Evolutionary conservation across 1,284 basidiomycete genomes (phyloP), one percentile per base, ranked within the genome.

Genomic region (Malassezia pachydermatis): DNA sequence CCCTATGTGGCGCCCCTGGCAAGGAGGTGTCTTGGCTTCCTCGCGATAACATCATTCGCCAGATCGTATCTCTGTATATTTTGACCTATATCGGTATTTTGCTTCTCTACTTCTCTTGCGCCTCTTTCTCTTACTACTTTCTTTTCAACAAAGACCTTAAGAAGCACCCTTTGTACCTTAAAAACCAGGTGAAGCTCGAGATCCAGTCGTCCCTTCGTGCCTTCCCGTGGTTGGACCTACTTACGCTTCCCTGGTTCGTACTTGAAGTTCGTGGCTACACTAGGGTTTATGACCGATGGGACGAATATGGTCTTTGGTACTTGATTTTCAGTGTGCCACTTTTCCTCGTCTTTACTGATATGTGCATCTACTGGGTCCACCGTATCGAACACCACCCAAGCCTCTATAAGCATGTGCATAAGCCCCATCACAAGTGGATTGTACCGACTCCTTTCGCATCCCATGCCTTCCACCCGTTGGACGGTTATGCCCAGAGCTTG

Each of bases 391-490:
- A 98, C 72, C 78, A 86, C 58, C 92, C 90, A 0, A 54, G 78
- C 20, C 69, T 94, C 51, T 98, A 98, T 78, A 96, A 92, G 74
- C 76, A 79, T 61, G 65, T 95, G 42, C 90, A 94, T 75, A 95
- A 94, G 63, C 88, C 90, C 0, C 92, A 98, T 74, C 92, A 98
- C 79, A 94, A 88, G 75, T 98, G 94, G 94, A 78, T 96, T 61
- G 88, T 98, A 49, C 90, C 92, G 5, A 95, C 92, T 0, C 92
- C 92, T 0, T 98, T 86, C 65, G 87, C 94, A 20, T 90, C 89
- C 28, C 84, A 95, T 70, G 92, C 92, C 0, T 98, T 98, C 82
- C 89, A 98, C 75, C 88, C 88, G 0, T 72, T 96, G 17, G 92
- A 98, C 73, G 92, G 92, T 2, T 98, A 87, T 72, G 73, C 82